Evolutionary conservation across 164 flowering plant genomes (phyloP).

Genomic region (Vitis labrusca): DNA sequence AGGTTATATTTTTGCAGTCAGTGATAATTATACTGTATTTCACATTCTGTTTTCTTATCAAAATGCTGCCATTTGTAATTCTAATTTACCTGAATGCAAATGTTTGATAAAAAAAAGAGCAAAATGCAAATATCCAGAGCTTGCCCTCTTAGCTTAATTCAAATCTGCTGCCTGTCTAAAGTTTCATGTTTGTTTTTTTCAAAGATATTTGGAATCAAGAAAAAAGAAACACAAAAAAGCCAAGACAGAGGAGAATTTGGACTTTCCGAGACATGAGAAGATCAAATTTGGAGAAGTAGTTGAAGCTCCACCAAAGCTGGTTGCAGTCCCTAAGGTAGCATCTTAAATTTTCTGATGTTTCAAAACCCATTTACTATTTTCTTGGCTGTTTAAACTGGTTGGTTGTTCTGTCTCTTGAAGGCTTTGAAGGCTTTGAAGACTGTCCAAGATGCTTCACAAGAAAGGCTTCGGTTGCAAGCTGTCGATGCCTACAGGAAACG

Average conservation of each 20-base stretch:
- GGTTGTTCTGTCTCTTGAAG: neutral
- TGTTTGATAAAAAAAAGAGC: neutral
- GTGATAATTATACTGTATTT: neutral
- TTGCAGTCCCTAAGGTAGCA: constrained; percentile 69
- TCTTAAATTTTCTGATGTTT: neutral
- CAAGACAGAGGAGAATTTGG: constrained; percentile 39
- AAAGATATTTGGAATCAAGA: constrained; percentile 64
- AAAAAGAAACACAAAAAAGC: constrained; percentile 67
- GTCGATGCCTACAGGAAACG: constrained; percentile 81
- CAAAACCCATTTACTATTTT: neutral
- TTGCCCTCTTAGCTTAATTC: neutral
- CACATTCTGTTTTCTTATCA: neutral
- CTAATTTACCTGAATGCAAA: neutral
- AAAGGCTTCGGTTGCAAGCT: constrained; percentile 79
- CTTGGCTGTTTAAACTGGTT: neutral
- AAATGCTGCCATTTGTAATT: neutral
- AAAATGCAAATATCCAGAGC: neutral
- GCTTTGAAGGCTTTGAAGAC: constrained; percentile 41
- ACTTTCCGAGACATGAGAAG: constrained; percentile 62
- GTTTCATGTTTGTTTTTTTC: neutral
- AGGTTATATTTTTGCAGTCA: neutral
- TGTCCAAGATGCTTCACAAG: constrained; percentile 61
- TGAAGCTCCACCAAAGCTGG: constrained; percentile 86
- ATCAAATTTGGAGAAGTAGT: constrained; percentile 86
- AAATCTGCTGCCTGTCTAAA: neutral